Percentiles rank a stretch among this genome's conserved stretches.
These are phyloP conservation scores for Alternaria gansuensis DNA, from an alignment of 2,329 filamentous ascomycete species.

Conservation along the genomic window DNA sequence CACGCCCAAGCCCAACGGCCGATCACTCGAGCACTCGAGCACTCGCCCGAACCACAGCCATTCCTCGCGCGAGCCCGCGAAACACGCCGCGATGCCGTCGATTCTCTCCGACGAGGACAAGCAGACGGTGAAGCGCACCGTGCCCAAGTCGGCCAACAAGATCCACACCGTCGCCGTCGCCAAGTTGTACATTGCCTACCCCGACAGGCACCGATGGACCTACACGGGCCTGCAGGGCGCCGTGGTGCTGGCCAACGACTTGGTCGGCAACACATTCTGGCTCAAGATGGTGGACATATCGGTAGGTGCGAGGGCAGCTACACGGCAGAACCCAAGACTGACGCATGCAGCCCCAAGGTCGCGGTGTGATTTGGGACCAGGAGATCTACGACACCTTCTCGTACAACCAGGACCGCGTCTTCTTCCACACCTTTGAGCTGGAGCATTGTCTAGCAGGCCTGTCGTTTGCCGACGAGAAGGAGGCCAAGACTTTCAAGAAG, in stretches of 20 bases:
- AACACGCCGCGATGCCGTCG: constrained; percentile 59
- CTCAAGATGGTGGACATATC: constrained; percentile 97
- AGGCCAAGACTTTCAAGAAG: constrained; percentile 95
- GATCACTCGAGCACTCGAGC: constrained; percentile 21
- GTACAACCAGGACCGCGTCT: constrained; percentile 96
- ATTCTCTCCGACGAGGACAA: constrained; percentile 93
- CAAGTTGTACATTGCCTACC: constrained; percentile 91
- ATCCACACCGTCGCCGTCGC: constrained; percentile 95
- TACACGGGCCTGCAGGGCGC: constrained; percentile 95
- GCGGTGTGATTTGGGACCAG: constrained; percentile 62
- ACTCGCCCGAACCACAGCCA: constrained; percentile 18
- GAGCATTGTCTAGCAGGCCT: constrained; percentile 90
- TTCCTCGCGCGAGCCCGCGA: constrained; percentile 24
- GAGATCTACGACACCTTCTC: constrained; percentile 95
- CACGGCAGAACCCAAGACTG: constrained; percentile 17
- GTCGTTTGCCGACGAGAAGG: constrained; percentile 96
- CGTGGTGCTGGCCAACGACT: constrained; percentile 87
- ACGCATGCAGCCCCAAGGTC: constrained; percentile 62
- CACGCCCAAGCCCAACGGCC: constrained; percentile 25
- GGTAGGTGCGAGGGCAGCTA: constrained; percentile 62
- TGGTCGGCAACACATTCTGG: constrained; percentile 96
- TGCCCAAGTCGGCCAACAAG: constrained; percentile 95
- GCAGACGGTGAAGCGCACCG: constrained; percentile 91
- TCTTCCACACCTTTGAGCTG: constrained; percentile 97
- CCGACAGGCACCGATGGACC: constrained; percentile 85